phyloP scores from a whole-genome alignment of 331 rosid genomes.

The Acacia pycnantha region DNA sequence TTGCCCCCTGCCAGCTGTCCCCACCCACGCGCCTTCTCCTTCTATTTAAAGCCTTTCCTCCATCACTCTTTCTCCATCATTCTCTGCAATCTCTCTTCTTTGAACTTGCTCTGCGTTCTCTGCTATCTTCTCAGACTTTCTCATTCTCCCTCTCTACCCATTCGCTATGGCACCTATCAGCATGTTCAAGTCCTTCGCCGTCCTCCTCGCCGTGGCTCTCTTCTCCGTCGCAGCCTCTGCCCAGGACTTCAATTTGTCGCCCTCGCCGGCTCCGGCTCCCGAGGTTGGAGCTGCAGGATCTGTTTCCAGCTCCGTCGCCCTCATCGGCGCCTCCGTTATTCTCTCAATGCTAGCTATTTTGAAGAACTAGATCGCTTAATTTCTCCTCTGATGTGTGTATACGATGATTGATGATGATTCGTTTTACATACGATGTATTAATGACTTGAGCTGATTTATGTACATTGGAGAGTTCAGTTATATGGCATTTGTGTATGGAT shows the following conservation, averaged over 20 bases:
- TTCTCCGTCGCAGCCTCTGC: conserved; percentile 22
- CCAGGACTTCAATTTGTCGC: conserved; percentile 24
- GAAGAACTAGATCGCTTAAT: conserved; percentile 17
- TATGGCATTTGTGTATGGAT: too few species aligned
- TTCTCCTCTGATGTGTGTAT: not conserved
- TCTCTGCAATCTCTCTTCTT: too few species aligned
- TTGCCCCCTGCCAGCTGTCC: not conserved
- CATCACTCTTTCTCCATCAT: not conserved
- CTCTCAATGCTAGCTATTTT: conserved; percentile 36
- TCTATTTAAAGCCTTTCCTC: not conserved
- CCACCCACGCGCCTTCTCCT: not conserved
- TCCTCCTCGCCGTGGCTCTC: conserved; percentile 23
- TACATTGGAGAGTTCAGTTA: not conserved
- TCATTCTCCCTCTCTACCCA: too few species aligned
- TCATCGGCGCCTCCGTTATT: conserved; percentile 30
- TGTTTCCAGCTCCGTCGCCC: conserved; percentile 17
- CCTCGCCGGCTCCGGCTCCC: conserved; percentile 31
- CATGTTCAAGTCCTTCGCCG: conserved; percentile 21
- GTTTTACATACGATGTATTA: not conserved
- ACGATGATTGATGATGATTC: not conserved
- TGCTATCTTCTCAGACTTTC: not conserved
- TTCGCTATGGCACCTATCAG: conserved; percentile 22
- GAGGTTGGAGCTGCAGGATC: conserved; percentile 38
- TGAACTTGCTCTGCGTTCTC: not conserved
- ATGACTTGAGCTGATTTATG: not conserved